Conservation (phyloP, 257 asterid species). For the Salvia hispanica region DNA sequence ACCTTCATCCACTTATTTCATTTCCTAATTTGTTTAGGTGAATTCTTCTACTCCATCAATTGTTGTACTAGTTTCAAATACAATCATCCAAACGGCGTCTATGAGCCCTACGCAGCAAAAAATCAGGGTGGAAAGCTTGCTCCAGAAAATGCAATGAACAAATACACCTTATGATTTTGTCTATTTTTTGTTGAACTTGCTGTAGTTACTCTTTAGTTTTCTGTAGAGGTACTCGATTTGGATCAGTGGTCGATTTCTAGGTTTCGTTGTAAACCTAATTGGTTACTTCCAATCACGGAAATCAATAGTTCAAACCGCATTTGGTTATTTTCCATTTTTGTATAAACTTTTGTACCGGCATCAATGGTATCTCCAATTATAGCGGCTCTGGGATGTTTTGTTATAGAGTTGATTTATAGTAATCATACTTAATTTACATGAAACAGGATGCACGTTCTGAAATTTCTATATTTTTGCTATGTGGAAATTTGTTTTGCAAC, state of each 20-base stretch:
- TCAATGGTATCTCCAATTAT: no score
- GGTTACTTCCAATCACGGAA: no score
- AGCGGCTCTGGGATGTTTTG: no score
- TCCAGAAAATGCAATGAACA: slow-evolving; percentile 58
- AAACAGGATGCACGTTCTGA: no score
- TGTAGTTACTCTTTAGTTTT: no score
- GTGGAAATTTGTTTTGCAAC: no score
- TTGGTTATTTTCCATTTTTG: no score
- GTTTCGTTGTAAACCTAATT: not conserved
- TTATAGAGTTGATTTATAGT: no score
- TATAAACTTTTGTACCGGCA: no score
- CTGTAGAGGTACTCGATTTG: not conserved
- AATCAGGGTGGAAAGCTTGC: slow-evolving; percentile 75
- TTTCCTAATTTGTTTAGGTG: slow-evolving; percentile 46
- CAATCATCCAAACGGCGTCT: slow-evolving; percentile 78
- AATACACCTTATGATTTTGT: not conserved
- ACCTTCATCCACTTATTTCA: slow-evolving; percentile 12
- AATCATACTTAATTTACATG: no score
- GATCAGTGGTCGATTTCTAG: not conserved
- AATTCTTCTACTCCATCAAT: slow-evolving; percentile 69
- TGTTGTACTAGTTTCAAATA: slow-evolving; percentile 75
- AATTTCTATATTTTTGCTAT: no score
- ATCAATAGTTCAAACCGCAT: no score
- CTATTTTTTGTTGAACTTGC: not conserved
- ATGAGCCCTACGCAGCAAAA: slow-evolving; percentile 82